phyloP scores from a whole-genome alignment of 2,329 filamentous ascomycete species.

The Colletotrichum sp. region DNA sequence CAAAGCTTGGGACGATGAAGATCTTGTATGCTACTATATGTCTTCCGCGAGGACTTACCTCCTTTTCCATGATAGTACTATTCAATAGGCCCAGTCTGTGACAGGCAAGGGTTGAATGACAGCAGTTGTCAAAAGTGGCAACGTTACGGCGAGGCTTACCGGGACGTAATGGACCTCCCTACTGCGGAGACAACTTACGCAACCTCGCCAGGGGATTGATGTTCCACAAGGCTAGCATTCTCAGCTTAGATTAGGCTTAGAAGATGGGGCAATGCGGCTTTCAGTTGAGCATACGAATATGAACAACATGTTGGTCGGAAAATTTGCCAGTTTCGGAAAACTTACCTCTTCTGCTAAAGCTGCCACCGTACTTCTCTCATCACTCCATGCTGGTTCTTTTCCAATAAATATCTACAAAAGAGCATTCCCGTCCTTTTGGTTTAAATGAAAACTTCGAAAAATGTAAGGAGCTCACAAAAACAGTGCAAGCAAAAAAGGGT shows the following conservation, averaged over 20 bases:
- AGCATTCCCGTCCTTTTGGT: rapidly evolving
- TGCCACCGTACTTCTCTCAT: not conserved
- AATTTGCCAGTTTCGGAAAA: not conserved
- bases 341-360: not conserved
- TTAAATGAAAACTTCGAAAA: not conserved
- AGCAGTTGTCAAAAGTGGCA: not conserved
- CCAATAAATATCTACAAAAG: not conserved
- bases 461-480: not conserved
- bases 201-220: not conserved
- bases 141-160: not conserved
- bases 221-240: not conserved
- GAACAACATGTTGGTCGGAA: not conserved
- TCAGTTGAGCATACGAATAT: not conserved
- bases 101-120: not conserved
- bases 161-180: not conserved
- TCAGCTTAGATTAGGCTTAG: not conserved
- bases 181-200: not conserved
- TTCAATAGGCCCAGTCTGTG: rapidly evolving
- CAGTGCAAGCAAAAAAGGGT: not conserved
- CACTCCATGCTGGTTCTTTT: not conserved
- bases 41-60: not conserved
- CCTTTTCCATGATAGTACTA: not conserved
- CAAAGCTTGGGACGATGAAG: not conserved
- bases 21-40: not conserved
- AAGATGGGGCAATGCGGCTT: not conserved